Evolutionary conservation across 345 rosid species (phyloP).

Genomic region (Noccaea bulbosa): DNA sequence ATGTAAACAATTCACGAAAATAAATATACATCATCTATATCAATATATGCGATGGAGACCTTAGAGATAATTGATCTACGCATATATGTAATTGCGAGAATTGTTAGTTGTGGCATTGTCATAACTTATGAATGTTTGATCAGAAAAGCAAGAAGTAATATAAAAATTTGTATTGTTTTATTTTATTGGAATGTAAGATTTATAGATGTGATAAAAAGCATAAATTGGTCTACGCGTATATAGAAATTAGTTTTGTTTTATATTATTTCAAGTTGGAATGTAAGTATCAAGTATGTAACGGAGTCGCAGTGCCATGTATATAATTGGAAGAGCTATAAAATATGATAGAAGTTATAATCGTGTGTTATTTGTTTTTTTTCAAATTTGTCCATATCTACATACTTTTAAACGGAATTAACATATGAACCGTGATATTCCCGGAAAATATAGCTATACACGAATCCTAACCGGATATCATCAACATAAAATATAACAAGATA

Average conservation of each 20-base stretch:
- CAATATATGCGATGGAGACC: not conserved
- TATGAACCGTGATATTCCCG: conserved; percentile 39
- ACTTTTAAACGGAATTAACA: conserved; percentile 21
- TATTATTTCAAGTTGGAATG: conserved; percentile 10
- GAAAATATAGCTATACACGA: conserved; percentile 41
- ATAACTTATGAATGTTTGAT: too few species aligned
- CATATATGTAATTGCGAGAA: too few species aligned
- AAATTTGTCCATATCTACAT: conserved; percentile 17
- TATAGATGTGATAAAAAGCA: conserved; percentile 1
- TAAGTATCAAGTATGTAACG: not conserved
- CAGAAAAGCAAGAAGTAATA: too few species aligned
- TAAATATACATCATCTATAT: not conserved
- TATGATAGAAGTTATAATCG: conserved; percentile 32
- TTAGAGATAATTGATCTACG: too few species aligned
- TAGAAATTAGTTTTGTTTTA: not conserved
- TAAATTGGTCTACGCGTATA: not conserved
- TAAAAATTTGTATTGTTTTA: not conserved
- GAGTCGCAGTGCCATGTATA: conserved; percentile 6
- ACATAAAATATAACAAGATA: conserved; percentile 42
- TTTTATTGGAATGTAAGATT: conserved; percentile 1
- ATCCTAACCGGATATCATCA: conserved; percentile 38
- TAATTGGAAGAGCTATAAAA: conserved; percentile 26
- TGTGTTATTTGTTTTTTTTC: conserved; percentile 21
- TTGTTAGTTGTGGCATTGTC: too few species aligned
- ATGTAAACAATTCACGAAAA: not conserved